phyloP scores from a whole-genome alignment of 2,329 filamentous ascomycete species.

The Alternaria sp. region DNA sequence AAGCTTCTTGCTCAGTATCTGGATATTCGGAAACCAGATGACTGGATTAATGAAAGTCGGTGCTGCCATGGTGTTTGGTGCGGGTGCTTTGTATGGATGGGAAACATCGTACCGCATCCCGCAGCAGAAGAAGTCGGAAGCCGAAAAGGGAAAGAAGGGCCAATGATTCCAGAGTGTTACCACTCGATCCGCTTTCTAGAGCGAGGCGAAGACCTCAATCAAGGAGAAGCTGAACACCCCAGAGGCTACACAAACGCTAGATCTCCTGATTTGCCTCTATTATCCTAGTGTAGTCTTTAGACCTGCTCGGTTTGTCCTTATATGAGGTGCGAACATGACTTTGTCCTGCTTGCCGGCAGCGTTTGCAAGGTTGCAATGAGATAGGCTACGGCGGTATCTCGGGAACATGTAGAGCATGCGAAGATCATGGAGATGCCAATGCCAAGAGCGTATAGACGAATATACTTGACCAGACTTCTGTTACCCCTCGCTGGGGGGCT shows the following conservation, averaged over 20 bases:
- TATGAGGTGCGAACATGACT: not conserved
- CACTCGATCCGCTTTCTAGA: not conserved
- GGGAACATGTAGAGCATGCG: not conserved
- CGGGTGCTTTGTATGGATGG: slow-evolving; percentile 88
- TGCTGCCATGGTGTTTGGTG: slow-evolving; percentile 84
- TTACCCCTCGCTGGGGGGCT: slow-evolving; percentile 9
- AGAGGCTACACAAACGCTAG: not conserved
- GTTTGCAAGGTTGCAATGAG: not conserved
- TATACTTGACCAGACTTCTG: not conserved
- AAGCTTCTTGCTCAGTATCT: slow-evolving; percentile 88
- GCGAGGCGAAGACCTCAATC: not conserved
- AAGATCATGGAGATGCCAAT: not conserved
- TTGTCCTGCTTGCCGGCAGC: not conserved
- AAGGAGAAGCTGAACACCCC: not conserved
- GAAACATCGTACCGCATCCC: slow-evolving; percentile 63
- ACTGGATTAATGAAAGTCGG: slow-evolving; percentile 78
- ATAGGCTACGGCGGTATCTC: not conserved
- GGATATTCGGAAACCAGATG: slow-evolving; percentile 88
- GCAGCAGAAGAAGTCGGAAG: slow-evolving; percentile 43
- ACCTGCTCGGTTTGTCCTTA: not conserved
- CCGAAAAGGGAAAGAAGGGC: slow-evolving; percentile 31
- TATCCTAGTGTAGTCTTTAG: not conserved
- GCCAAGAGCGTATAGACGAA: slow-evolving; percentile 7
- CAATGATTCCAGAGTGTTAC: slow-evolving; percentile 19
- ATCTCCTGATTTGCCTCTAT: not conserved